Evolutionary conservation across 768 basidiomycete genomes (phyloP).

Genomic region (Russula sp.): DNA sequence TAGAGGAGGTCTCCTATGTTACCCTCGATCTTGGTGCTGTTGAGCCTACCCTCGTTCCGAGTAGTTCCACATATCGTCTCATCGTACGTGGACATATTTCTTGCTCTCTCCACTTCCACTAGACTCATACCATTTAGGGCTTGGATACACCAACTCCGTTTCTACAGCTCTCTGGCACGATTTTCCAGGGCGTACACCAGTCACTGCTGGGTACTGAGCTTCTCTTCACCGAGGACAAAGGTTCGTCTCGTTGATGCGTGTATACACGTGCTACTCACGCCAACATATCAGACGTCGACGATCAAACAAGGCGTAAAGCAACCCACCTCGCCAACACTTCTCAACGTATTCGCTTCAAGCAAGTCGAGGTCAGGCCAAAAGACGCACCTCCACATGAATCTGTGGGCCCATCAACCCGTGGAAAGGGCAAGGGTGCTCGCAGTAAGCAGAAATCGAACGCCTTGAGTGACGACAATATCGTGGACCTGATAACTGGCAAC

Average conservation of each 20-base stretch:
- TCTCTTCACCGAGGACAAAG: slow-evolving; percentile 67
- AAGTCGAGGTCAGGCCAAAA: slow-evolving; percentile 57
- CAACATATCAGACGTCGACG: slow-evolving; percentile 41
- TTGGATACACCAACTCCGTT: slow-evolving; percentile 75
- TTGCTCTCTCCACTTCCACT: not conserved
- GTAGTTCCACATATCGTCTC: slow-evolving; percentile 64
- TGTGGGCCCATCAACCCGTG: not conserved
- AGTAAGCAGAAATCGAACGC: slow-evolving; percentile 6
- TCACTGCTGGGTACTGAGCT: slow-evolving; percentile 71
- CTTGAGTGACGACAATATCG: slow-evolving; percentile 1
- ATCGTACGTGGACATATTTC: slow-evolving; percentile 50
- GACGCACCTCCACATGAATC: slow-evolving; percentile 10
- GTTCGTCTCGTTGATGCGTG: slow-evolving; percentile 36
- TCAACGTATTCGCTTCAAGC: slow-evolving; percentile 68
- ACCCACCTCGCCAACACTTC: slow-evolving; percentile 59
- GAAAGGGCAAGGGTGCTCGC: slow-evolving; percentile 14
- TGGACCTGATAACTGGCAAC: slow-evolving; percentile 23
- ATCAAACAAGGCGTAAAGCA: slow-evolving; percentile 51
- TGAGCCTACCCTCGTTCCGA: slow-evolving; percentile 74
- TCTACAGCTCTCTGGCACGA: slow-evolving; percentile 71
- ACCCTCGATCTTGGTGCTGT: slow-evolving; percentile 70
- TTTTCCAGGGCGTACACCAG: slow-evolving; percentile 69
- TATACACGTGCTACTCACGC: not conserved
- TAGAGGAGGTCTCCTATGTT: slow-evolving; percentile 62
- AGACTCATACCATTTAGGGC: slow-evolving; percentile 42